A percentile compares a stretch with the other conserved stretches of the same genome.
Evolutionary conservation across 2,329 filamentous ascomycete genomes (phyloP).

Genomic region (Aspergillus jensenii): DNA sequence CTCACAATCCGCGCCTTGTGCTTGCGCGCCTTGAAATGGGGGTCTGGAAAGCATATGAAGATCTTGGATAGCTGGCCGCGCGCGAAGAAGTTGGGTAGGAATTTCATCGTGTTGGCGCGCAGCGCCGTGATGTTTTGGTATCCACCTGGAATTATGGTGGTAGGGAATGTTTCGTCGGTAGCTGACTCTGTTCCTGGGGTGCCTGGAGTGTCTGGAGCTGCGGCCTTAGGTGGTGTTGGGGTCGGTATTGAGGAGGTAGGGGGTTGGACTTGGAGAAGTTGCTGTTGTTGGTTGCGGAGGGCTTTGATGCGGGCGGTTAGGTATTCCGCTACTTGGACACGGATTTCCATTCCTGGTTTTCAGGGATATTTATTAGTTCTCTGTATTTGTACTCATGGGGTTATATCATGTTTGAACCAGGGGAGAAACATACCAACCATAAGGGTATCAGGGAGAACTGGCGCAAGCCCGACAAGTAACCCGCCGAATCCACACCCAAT

Average conservation of each 20-base stretch:
- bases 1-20: slow-evolving; percentile 96
- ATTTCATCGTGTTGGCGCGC: slow-evolving; percentile 97
- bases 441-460: slow-evolving; percentile 75
- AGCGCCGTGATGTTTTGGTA: slow-evolving; percentile 90
- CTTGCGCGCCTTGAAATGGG: slow-evolving; percentile 96
- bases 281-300: slow-evolving; percentile 56
- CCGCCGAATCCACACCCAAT: slow-evolving; percentile 98
- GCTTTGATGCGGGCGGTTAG: slow-evolving; percentile 85
- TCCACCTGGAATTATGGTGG: slow-evolving; percentile 33
- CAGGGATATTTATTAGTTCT: neutral
- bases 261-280: slow-evolving; percentile 19
- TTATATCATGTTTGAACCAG: neutral
- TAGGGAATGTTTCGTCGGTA: slow-evolving; percentile 7
- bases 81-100: slow-evolving; percentile 94
- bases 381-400: neutral
- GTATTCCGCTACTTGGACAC: slow-evolving; percentile 84
- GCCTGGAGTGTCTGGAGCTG: neutral
- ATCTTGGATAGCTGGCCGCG: slow-evolving; percentile 81
- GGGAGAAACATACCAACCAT: slow-evolving; percentile 66
- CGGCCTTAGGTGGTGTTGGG: neutral
- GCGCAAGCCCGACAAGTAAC: slow-evolving; percentile 79
- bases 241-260: slow-evolving; percentile 6
- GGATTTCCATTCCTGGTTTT: slow-evolving; percentile 79
- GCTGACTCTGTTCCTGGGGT: neutral
- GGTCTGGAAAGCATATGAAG: slow-evolving; percentile 97